These are phyloP conservation scores for Capsicum pubescens DNA, from an alignment of 257 asterid genomes.

Conservation along the genomic window DNA sequence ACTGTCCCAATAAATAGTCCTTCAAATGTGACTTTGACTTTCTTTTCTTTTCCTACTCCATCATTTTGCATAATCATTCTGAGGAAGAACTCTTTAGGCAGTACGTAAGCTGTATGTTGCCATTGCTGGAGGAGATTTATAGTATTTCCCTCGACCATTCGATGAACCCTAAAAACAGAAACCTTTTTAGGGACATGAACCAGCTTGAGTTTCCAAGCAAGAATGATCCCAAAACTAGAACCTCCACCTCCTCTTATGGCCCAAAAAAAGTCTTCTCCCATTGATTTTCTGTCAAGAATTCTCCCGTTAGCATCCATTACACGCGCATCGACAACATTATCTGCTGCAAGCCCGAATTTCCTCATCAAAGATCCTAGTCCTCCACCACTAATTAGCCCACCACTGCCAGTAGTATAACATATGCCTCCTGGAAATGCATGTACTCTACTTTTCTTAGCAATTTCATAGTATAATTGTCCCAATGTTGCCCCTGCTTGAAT, in stretches of 20 bases:
- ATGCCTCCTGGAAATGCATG: constrained; percentile 49
- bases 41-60: neutral
- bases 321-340: constrained; percentile 40
- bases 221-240: constrained; percentile 35
- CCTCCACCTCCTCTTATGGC: constrained; percentile 28
- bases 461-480: constrained; percentile 42
- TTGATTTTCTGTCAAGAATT: constrained; percentile 20
- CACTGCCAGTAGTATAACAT: constrained; percentile 36
- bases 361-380: constrained; percentile 43
- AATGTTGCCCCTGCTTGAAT: constrained; percentile 44
- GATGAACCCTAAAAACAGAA: constrained; percentile 33
- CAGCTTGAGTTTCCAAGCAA: constrained; percentile 45
- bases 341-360: constrained; percentile 43
- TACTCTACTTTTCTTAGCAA: constrained; percentile 34
- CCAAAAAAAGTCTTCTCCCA: constrained; percentile 24
- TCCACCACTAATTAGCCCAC: constrained; percentile 49
- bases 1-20: constrained; percentile 43
- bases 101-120: constrained; percentile 36
- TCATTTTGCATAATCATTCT: constrained; percentile 28
- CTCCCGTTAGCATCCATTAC: constrained; percentile 20
- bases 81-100: constrained; percentile 32
- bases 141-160: constrained; percentile 19
- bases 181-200: constrained; percentile 39
- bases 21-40: constrained; percentile 28
- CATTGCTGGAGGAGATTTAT: constrained; percentile 35